phyloP scores from a whole-genome alignment of 2,329 filamentous ascomycete species.

The Annulohypoxylon truncatum region DNA sequence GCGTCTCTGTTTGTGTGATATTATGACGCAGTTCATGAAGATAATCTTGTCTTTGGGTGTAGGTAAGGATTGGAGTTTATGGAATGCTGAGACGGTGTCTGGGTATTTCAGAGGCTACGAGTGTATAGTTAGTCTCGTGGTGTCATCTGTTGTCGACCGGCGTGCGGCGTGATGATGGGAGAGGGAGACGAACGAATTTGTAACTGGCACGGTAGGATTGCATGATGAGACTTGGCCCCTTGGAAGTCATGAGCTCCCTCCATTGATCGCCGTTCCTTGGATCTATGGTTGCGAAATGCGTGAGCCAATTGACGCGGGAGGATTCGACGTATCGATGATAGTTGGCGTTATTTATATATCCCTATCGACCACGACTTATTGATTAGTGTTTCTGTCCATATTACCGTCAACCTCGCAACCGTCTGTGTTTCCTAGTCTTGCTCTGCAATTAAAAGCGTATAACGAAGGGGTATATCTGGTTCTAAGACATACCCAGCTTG shows the following conservation, averaged over 20 bases:
- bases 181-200: constrained; percentile 76
- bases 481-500: constrained; percentile 57
- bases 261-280: constrained; percentile 71
- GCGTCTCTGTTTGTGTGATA: constrained; percentile 80
- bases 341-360: constrained; percentile 87
- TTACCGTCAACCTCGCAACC: not conserved
- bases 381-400: constrained; percentile 56
- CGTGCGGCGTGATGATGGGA: not conserved
- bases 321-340: constrained; percentile 89
- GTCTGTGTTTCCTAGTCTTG: not conserved
- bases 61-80: constrained; percentile 74
- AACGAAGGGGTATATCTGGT: not conserved
- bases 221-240: constrained; percentile 78
- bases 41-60: constrained; percentile 60
- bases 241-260: constrained; percentile 75
- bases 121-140: not conserved
- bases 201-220: constrained; percentile 84
- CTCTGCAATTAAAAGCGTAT: not conserved
- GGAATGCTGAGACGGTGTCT: constrained; percentile 84
- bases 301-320: constrained; percentile 81
- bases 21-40: constrained; percentile 69
- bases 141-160: not conserved
- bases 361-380: constrained; percentile 46
- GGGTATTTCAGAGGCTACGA: constrained; percentile 83
- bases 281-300: constrained; percentile 74